Base-by-base conservation (phyloP, 202 grass and related monocot genomes). In the Setaria viridis region DNA sequence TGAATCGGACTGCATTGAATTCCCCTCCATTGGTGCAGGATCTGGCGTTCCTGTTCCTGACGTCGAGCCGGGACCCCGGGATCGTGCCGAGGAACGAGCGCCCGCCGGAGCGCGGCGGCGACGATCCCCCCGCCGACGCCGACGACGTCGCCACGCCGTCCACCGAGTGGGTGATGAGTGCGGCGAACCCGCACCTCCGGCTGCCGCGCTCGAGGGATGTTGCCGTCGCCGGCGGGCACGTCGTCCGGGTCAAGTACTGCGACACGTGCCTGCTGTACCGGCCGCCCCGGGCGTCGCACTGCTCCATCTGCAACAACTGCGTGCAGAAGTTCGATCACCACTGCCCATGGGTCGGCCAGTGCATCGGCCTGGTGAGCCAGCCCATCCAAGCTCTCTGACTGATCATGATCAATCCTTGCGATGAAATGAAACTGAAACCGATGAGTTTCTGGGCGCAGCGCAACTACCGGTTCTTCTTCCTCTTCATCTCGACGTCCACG, bases 311-410 rank as follows among this genome's bases (percentile, higher is more conserved):
- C 90, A 98, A 98, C 82, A 98, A 98, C 87, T 98, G 93, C 66
- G 91, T 95, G 45, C 93, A 80, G 34, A 92, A 84, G 80, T 98
- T 98, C 25, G 93, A 95, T 77, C 95, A 98, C 81, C 93, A 95
- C 79, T 98, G 93, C 75, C 95, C 95, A 25, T 98, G 95, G 95
- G 91, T 98, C 72, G 95, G 93, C 35, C 95, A 98, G 84, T 98
- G 91, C 91, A 95, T 98, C 77, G 93, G 95, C 41, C 70, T 92
- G 64, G 95, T 93, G 62, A 85, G 50, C 11, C 11, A 0, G 1
- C 45, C 42, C 43, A 9, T 54, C 51, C 4, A 41, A 37, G 35
- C 35, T 41, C 39, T 5, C 39, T 41, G 39, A 41, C 39, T 16
- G 15, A 54, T 17, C 13, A 5, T 17, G 51, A 17, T 17, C 43